Base-by-base conservation (phyloP, 1,284 basidiomycete species). In the Austroboletus novae-zelandiae region DNA sequence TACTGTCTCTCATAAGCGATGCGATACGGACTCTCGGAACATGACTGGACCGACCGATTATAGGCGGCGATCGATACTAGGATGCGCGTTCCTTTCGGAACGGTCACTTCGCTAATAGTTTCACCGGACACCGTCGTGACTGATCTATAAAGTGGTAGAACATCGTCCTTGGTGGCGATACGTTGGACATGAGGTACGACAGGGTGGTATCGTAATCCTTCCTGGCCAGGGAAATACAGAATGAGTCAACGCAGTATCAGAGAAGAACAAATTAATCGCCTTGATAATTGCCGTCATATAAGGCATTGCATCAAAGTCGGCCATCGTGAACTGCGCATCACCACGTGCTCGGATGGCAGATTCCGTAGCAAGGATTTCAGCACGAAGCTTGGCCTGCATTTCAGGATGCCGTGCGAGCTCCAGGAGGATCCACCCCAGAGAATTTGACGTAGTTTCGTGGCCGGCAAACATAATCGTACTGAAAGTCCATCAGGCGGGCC, bases 391-490 rank as follows among this genome's bases (percentile, higher is more conserved):
- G 9, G 51, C 56, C 55, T 78, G 78, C 5, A 71, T 66, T 5
- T 67, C 55, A 9, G 70, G 69, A 50, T 72, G 58, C 43, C 61
- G 66, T 9, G 72, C 71, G 14, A 78, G 68, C 54, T 78, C 76
- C 43, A 71, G 61, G 23, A 78, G 56, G 1, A 67, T 65, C 73
- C 72, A 79, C 45, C 61, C 64, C 45, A 76, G 48, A 6, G 71
- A 67, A 40, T 68, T 74, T 11, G 78, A 71, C 1, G 75, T 77
- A 1, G 81, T 81, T 54, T 83, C 80, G 50, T 83, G 76, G 1
- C 83, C 77, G 11, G 74, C 71, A 50, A 73, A 57, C 29, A 78
- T 54, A 35, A 77, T 66, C 7, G 70, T 73, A 13, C 74, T 65
- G 41, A 23, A 14, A 20, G 17, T 43, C 6, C 20, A 20, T 51